Percentiles rank a stretch among this genome's conserved stretches.
These are phyloP conservation scores for Globisporangium recalcitrans DNA, from an alignment of 352 stramenopile species.

Conservation along the genomic window DNA sequence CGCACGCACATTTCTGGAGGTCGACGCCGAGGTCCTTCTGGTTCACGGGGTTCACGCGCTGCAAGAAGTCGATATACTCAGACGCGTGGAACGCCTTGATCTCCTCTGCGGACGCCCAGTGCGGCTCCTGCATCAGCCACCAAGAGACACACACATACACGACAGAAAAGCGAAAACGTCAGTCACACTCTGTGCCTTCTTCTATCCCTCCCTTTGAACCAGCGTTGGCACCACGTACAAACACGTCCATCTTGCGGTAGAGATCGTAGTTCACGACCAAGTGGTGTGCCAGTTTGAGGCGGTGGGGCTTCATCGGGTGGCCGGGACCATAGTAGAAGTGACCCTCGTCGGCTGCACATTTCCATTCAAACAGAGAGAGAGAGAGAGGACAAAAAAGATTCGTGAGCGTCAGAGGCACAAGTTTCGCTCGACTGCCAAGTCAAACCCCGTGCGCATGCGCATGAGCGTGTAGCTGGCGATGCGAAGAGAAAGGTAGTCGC, in stretches of 20 bases:
- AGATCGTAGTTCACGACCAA: conserved; percentile 1
- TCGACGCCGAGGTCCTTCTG: conserved; percentile 75
- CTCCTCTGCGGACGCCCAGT: conserved; percentile 50
- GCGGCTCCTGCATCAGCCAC: conserved; percentile 46
- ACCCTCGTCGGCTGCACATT: conserved; percentile 85
- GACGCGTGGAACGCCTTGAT: neutral
- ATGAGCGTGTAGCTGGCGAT: neutral
- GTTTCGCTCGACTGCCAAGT: neutral
- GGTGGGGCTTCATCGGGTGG: neutral
- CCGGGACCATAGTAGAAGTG: conserved; percentile 60
- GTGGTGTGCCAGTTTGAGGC: neutral
- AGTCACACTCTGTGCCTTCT: neutral
- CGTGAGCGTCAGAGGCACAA: neutral
- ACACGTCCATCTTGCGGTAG: neutral
- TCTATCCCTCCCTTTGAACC: too few relatives aligned
- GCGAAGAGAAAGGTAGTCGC: neutral
- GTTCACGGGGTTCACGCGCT: neutral
- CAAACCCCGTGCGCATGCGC: neutral
- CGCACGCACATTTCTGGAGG: conserved; percentile 86
- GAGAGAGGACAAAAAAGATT: neutral
- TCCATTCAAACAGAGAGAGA: neutral
- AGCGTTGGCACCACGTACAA: neutral
- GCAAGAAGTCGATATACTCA: neutral
- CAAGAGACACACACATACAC: neutral
- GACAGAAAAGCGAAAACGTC: neutral